These are phyloP conservation scores for Lactarius pseudohatsudake DNA, from an alignment of 768 basidiomycete genomes.

Conservation along the genomic window DNA sequence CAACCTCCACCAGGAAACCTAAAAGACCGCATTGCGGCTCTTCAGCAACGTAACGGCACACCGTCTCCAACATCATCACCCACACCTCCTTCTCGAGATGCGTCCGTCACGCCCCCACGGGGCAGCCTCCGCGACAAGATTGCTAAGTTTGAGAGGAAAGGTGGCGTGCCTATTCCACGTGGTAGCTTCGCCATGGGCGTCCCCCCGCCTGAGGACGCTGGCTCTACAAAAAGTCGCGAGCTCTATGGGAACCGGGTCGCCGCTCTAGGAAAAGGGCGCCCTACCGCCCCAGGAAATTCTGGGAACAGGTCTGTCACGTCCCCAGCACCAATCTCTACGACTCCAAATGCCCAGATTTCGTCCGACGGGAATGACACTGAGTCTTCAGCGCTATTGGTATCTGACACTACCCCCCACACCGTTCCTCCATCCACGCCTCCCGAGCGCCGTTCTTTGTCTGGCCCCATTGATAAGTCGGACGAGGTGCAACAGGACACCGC, in stretches of 20 bases:
- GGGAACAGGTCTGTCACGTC: constrained; percentile 20
- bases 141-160: constrained; percentile 77
- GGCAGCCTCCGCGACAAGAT: constrained; percentile 63
- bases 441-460: background rate
- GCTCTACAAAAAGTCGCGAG: constrained; percentile 54
- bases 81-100: constrained; percentile 33
- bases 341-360: constrained; percentile 10
- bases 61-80: constrained; percentile 37
- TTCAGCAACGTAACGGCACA: constrained; percentile 55
- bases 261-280: constrained; percentile 33
- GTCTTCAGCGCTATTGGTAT: background rate
- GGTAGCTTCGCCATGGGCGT: constrained; percentile 71
- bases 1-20: constrained; percentile 48
- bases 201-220: constrained; percentile 52
- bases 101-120: constrained; percentile 26
- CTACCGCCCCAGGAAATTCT: constrained; percentile 20
- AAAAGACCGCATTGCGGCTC: constrained; percentile 80
- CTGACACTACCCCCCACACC: constrained; percentile 1
- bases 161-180: constrained; percentile 71
- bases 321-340: constrained; percentile 18
- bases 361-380: constrained; percentile 9
- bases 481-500: background rate
- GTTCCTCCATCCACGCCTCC: constrained; percentile 1
- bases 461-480: background rate
- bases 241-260: constrained; percentile 74